Evolutionary conservation across 768 basidiomycete species (phyloP).

Genomic region (Suillus decipiens): DNA sequence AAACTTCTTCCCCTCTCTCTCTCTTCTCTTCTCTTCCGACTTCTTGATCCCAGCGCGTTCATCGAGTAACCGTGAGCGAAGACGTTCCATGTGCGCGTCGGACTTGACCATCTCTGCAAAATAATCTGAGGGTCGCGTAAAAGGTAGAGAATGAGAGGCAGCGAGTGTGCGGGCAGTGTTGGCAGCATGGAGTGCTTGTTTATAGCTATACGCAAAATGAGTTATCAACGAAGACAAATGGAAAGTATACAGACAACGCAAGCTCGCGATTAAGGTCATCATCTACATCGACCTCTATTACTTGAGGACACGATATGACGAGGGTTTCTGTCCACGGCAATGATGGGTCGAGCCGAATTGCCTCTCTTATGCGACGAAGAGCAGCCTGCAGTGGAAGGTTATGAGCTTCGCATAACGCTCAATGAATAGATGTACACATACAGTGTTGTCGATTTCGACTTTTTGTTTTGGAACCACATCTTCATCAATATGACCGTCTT

Average conservation of each 20-base stretch:
- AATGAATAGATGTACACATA: conserved; percentile 34
- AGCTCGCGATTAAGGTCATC: conserved; percentile 95
- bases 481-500: conserved; percentile 64
- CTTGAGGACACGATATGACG: conserved; percentile 66
- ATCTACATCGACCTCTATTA: conserved; percentile 73
- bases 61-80: conserved; percentile 87
- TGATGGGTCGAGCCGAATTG: conserved; percentile 71
- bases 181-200: conserved; percentile 89
- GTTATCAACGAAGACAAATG: background rate
- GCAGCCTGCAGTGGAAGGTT: conserved; percentile 51
- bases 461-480: conserved; percentile 84
- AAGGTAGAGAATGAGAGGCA: conserved; percentile 76
- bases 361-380: conserved; percentile 77
- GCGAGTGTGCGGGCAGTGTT: conserved; percentile 75
- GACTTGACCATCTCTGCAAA: conserved; percentile 99
- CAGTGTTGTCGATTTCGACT: conserved; percentile 74
- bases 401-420: background rate
- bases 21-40: conserved; percentile 86
- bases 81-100: conserved; percentile 96
- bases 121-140: conserved; percentile 90
- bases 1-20: conserved; percentile 96
- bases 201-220: conserved; percentile 64
- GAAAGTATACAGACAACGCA: conserved; percentile 64
- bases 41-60: conserved; percentile 88
- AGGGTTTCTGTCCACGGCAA: conserved; percentile 88